phyloP scores from a whole-genome alignment of 345 rosid species.

The Eucalyptus cloeziana region DNA sequence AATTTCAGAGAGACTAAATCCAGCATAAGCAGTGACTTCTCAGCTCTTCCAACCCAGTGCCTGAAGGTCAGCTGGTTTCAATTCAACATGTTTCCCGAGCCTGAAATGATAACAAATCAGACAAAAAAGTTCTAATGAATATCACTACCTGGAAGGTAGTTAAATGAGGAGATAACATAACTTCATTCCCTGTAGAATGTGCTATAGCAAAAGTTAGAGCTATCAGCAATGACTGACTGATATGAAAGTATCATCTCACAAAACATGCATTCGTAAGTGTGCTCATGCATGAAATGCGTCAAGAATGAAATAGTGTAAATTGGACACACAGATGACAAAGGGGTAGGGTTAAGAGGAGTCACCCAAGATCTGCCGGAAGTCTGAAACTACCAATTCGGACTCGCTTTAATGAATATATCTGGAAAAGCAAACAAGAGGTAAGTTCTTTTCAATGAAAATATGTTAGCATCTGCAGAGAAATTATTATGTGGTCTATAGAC shows the following conservation, averaged over 20 bases:
- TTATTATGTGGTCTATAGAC: neutral
- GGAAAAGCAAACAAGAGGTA: constrained; percentile 1
- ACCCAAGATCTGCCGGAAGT: constrained; percentile 93
- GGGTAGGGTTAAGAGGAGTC: neutral
- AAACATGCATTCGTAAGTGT: neutral
- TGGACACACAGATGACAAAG: neutral
- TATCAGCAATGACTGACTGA: neutral
- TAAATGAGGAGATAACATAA: neutral
- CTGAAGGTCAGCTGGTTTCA: constrained; percentile 54
- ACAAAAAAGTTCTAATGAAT: neutral
- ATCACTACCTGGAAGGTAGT: neutral
- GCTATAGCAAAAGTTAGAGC: neutral
- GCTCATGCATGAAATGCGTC: neutral
- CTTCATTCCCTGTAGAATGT: neutral
- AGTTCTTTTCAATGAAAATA: neutral
- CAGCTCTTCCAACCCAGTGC: constrained; percentile 59
- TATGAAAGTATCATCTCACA: neutral
- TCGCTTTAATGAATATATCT: constrained; percentile 79
- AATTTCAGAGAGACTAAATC: neutral
- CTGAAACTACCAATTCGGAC: constrained; percentile 84
- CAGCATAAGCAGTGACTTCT: neutral
- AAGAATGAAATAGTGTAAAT: neutral
- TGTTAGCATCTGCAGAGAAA: neutral
- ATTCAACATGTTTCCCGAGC: constrained; percentile 62
- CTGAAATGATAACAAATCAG: neutral